Evolutionary conservation across 2,329 filamentous ascomycete genomes (phyloP).

Genomic region (Elsinoe necatrix): DNA sequence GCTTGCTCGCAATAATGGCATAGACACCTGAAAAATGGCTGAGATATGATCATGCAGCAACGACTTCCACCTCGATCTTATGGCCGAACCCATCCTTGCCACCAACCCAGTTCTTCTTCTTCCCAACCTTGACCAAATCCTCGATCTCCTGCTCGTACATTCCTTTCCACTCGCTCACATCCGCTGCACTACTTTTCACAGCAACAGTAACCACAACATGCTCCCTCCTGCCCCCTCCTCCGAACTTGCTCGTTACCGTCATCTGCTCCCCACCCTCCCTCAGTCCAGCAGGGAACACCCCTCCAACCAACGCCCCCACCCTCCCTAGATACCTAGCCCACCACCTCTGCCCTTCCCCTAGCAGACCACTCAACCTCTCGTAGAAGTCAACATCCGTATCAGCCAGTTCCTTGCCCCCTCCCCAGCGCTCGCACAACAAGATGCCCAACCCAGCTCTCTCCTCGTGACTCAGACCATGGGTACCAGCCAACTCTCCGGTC

Average conservation of each 20-base stretch:
- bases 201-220: conserved; percentile 35
- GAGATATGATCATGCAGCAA: background rate
- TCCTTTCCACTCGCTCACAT: conserved; percentile 33
- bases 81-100: conserved; percentile 36
- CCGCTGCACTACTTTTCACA: conserved; percentile 27
- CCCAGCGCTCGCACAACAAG: conserved; percentile 66
- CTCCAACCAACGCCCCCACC: conserved; percentile 49
- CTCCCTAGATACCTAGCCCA: conserved; percentile 58
- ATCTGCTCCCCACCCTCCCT: conserved; percentile 32
- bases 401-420: conserved; percentile 47
- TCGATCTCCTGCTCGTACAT: conserved; percentile 34
- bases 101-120: conserved; percentile 50
- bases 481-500: conserved; percentile 55
- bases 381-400: conserved; percentile 51
- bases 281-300: conserved; percentile 53
- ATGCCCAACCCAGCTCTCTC: conserved; percentile 63
- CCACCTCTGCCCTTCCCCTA: conserved; percentile 51
- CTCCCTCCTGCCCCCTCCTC: conserved; percentile 37
- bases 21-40: too few species aligned
- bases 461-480: conserved; percentile 66
- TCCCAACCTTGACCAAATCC: conserved; percentile 48
- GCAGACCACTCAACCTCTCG: conserved; percentile 43
- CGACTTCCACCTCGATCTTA: conserved; percentile 29
- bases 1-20: too few species aligned
- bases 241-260: conserved; percentile 34